Conservation (phyloP, 345 rosid genomes). For the Psidium guajava region DNA sequence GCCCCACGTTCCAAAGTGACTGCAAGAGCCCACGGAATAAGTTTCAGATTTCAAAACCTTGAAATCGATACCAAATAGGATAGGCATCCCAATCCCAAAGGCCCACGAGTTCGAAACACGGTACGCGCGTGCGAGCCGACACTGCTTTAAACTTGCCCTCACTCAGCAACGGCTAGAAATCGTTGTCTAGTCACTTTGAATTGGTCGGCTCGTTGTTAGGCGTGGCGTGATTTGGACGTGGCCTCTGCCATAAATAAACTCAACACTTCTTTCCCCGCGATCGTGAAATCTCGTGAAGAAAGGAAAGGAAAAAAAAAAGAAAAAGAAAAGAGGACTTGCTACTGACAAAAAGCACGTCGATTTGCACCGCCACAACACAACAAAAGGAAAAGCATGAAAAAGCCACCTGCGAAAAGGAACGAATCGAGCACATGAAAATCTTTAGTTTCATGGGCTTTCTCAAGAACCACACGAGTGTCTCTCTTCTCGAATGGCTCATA, state of each 20-base stretch:
- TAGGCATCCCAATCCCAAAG: not conserved
- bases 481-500: not conserved
- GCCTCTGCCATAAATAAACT: not conserved
- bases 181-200: not conserved
- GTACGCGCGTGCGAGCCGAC: not conserved
- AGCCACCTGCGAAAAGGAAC: not conserved
- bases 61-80: no score
- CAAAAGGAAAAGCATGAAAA: not conserved
- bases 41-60: not conserved
- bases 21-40: rapidly evolving
- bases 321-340: not conserved
- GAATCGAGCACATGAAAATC: not conserved
- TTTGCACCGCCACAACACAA: not conserved
- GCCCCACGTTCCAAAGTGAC: not conserved
- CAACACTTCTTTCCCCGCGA: not conserved
- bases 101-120: not conserved
- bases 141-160: not conserved
- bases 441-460: not conserved
- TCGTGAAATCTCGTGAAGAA: not conserved
- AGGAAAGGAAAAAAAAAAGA: no score
- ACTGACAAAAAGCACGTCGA: not conserved
- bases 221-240: no score
- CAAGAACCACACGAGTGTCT: not conserved
- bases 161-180: not conserved
- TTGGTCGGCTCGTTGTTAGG: not conserved